phyloP scores from a whole-genome alignment of 176 grass and related monocot genomes.

The Saccharum spontaneum region DNA sequence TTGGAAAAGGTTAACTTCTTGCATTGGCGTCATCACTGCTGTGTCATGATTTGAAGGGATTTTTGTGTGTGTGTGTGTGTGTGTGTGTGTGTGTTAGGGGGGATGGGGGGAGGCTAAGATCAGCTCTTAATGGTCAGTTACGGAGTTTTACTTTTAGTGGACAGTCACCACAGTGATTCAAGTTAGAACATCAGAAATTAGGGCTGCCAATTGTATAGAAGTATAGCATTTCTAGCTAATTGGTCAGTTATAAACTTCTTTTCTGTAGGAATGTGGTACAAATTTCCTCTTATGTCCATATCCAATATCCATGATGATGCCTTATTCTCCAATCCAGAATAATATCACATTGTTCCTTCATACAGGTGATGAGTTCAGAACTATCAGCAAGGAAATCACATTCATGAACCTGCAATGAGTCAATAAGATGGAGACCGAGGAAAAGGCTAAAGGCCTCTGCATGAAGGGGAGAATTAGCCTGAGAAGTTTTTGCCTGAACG shows the following conservation, averaged over 20 bases:
- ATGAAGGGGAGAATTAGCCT: not conserved
- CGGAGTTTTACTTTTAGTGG: not conserved
- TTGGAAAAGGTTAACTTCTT: constrained; percentile 1
- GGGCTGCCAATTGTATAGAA: no score
- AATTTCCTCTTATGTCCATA: not conserved
- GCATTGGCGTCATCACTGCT: not conserved
- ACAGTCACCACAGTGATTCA: not conserved
- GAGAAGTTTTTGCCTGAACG: not conserved
- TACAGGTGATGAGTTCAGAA: not conserved
- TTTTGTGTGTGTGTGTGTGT: no score
- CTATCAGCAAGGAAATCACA: not conserved
- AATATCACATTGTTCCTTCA: not conserved
- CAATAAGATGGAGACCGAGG: not conserved
- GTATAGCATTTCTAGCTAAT: not conserved
- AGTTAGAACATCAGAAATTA: not conserved
- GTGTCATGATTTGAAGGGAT: not conserved
- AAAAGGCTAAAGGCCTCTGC: not conserved
- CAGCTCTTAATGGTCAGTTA: not conserved
- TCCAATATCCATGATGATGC: not conserved
- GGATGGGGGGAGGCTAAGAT: no score
- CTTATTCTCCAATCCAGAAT: not conserved
- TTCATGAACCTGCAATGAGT: not conserved
- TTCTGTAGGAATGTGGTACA: not conserved
- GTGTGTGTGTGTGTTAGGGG: no score
- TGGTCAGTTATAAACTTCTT: not conserved